Conservation (phyloP, 2,329 filamentous ascomycete species). For the Purpureocillium takamizusanense region DNA sequence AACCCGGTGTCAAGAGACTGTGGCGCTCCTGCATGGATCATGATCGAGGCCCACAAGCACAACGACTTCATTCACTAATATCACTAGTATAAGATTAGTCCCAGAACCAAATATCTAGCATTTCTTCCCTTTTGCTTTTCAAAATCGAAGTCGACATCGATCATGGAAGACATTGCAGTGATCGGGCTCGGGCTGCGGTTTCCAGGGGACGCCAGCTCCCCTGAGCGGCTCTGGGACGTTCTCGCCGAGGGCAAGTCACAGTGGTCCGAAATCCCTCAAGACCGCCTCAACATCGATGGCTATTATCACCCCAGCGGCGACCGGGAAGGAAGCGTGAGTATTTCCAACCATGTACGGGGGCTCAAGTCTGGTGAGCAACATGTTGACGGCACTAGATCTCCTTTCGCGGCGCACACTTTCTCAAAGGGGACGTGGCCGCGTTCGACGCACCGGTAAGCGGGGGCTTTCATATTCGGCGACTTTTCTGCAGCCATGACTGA, state of each 20-base stretch:
- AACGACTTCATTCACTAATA: no score
- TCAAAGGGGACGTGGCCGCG: slow-evolving; percentile 33
- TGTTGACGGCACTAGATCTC: slow-evolving; percentile 25
- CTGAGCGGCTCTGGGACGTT: slow-evolving; percentile 40
- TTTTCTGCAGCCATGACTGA: neutral
- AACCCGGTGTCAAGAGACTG: no score
- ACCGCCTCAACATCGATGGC: slow-evolving; percentile 41
- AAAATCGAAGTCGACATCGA: no score
- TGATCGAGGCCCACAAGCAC: no score
- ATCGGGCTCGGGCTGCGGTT: slow-evolving; percentile 43
- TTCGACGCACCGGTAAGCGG: slow-evolving; percentile 39
- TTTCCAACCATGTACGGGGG: neutral
- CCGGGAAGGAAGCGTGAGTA: slow-evolving; percentile 36
- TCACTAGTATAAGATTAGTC: no score
- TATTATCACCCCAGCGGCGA: slow-evolving; percentile 44
- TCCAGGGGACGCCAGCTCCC: slow-evolving; percentile 35
- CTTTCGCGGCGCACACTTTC: slow-evolving; percentile 40
- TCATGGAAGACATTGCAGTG: slow-evolving; percentile 39
- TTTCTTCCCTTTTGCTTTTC: no score
- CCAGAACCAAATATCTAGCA: no score
- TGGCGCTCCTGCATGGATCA: no score
- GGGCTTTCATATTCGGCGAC: no score
- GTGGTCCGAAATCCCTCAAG: slow-evolving; percentile 38
- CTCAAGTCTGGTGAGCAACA: neutral
- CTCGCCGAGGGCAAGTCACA: slow-evolving; percentile 32